These are phyloP conservation scores for Cerrena zonata DNA, from an alignment of 1,284 basidiomycete species.

Conservation along the genomic window DNA sequence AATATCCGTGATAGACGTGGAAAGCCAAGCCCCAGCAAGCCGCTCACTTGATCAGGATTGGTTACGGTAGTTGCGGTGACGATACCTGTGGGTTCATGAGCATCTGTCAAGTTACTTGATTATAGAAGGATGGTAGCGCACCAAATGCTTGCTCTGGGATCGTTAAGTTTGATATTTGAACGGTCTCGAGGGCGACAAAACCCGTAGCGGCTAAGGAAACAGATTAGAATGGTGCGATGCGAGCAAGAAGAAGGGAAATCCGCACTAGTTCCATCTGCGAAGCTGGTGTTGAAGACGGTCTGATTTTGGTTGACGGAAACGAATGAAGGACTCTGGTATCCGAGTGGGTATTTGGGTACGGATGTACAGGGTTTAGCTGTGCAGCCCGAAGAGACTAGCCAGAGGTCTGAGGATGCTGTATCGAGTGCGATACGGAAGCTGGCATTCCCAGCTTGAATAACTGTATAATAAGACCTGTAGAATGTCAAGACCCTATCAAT, in stretches of 20 bases:
- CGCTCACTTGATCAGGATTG: constrained; percentile 58
- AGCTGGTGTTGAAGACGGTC: constrained; percentile 53
- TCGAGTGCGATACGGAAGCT: constrained; percentile 67
- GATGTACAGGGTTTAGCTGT: constrained; percentile 43
- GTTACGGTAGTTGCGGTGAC: constrained; percentile 58
- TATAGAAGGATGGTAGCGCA: constrained; percentile 21
- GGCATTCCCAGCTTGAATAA: constrained; percentile 54
- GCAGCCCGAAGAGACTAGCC: constrained; percentile 64
- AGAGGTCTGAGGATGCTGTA: constrained; percentile 72
- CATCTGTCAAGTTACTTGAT: constrained; percentile 1
- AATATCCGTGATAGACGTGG: constrained; percentile 62
- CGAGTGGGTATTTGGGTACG: constrained; percentile 62
- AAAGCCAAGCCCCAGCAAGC: constrained; percentile 70
- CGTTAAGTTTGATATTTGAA: constrained; percentile 54
- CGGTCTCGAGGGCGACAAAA: constrained; percentile 60
- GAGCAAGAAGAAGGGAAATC: constrained; percentile 15
- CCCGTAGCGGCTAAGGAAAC: constrained; percentile 49
- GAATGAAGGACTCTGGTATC: constrained; percentile 62
- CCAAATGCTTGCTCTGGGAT: constrained; percentile 60
- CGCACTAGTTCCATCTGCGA: constrained; percentile 64
- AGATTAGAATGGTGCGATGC: constrained; percentile 1
- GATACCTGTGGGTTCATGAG: constrained; percentile 37
- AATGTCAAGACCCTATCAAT: constrained; percentile 1
- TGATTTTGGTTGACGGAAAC: constrained; percentile 51
- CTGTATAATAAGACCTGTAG: constrained; percentile 59